phyloP scores from a whole-genome alignment of 805 yeast genomes.

The Metschnikowia matae region DNA sequence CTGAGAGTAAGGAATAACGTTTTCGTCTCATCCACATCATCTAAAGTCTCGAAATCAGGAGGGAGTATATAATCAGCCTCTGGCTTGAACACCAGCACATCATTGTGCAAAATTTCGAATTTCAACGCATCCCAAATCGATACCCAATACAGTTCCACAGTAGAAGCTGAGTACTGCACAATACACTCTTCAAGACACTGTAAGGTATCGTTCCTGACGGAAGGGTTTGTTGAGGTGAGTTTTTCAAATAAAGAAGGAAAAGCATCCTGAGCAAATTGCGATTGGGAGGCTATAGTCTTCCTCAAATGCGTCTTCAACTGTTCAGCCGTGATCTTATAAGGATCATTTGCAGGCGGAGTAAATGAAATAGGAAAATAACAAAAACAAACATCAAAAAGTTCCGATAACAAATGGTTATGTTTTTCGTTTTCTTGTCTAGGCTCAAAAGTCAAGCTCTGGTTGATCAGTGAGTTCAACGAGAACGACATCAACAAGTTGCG shows the following conservation, averaged over 20 bases:
- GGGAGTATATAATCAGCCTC: slow-evolving; percentile 26
- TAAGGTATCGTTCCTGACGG: slow-evolving; percentile 71
- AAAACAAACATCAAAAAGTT: slow-evolving; percentile 81
- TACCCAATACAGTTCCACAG: slow-evolving; percentile 59
- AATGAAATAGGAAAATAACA: slow-evolving; percentile 97
- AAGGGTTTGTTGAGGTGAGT: slow-evolving; percentile 67
- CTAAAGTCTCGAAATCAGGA: slow-evolving; percentile 21
- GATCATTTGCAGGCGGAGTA: slow-evolving; percentile 86
- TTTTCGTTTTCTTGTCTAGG: slow-evolving; percentile 21
- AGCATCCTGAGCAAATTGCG: slow-evolving; percentile 64
- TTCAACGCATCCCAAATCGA: slow-evolving; percentile 85
- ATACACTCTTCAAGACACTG: slow-evolving; percentile 57
- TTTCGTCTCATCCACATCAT: slow-evolving; percentile 35
- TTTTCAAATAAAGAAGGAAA: slow-evolving; percentile 78
- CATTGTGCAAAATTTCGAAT: slow-evolving; percentile 82
- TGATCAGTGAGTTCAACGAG: slow-evolving; percentile 46
- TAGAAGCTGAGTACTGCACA: slow-evolving; percentile 43
- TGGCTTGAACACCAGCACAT: slow-evolving; percentile 34
- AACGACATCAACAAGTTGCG: slow-evolving; percentile 74
- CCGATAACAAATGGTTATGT: slow-evolving; percentile 47
- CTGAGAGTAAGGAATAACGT: slow-evolving; percentile 34
- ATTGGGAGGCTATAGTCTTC: slow-evolving; percentile 56
- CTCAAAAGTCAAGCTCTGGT: slow-evolving; percentile 33
- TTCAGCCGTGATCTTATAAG: slow-evolving; percentile 72
- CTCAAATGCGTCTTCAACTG: slow-evolving; percentile 65